Conservation (phyloP, 129 eudicot species). For the Chrysanthemum seticuspe region DNA sequence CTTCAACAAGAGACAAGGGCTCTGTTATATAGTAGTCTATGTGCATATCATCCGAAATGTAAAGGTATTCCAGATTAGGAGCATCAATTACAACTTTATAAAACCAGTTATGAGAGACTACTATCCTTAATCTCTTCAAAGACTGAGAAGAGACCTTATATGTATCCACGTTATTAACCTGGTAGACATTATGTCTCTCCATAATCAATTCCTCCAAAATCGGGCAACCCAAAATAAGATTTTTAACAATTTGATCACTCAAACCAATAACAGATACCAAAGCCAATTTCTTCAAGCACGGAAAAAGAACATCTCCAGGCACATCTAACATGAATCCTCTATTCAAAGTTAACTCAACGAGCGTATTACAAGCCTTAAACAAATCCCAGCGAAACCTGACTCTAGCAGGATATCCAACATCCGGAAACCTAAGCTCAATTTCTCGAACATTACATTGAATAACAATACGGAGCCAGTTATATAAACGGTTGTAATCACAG, state of each 20-base stretch:
- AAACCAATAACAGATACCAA: conserved; percentile 18
- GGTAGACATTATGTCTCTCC: conserved; percentile 3
- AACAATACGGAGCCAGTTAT: background rate
- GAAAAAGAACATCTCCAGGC: conserved; percentile 18
- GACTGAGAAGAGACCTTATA: too few species aligned
- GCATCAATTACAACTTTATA: too few species aligned
- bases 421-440: conserved; percentile 23
- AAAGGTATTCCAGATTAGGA: too few species aligned
- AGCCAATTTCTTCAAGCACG: conserved; percentile 18
- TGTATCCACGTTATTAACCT: too few species aligned
- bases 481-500: conserved; percentile 26
- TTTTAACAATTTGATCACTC: background rate
- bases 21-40: too few species aligned
- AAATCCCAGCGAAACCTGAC: conserved; percentile 16
- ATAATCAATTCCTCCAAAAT: conserved; percentile 24
- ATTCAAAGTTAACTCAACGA: conserved; percentile 24
- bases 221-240: conserved; percentile 29
- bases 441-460: conserved; percentile 17
- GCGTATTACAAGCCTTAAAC: conserved; percentile 4
- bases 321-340: conserved; percentile 19
- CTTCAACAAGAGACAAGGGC: too few species aligned
- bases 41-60: too few species aligned
- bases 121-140: too few species aligned
- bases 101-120: too few species aligned
- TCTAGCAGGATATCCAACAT: conserved; percentile 5